phyloP scores from a whole-genome alignment of 345 rosid species.

The Pistacia vera region DNA sequence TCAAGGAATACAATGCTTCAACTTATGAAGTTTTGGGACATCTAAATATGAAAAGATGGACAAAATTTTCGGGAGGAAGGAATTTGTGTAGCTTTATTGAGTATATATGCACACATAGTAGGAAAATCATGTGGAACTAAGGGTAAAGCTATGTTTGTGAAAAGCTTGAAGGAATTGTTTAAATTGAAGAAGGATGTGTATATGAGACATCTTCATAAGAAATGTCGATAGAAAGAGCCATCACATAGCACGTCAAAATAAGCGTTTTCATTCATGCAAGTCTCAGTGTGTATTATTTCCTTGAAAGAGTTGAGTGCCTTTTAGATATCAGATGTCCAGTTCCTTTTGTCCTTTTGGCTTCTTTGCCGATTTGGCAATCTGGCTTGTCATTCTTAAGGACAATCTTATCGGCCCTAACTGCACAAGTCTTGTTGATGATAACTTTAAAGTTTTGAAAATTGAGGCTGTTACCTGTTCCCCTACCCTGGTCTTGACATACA shows the following conservation, averaged over 20 bases:
- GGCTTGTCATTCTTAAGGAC: background rate
- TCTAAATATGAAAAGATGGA: background rate
- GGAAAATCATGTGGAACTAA: background rate
- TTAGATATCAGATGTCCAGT: background rate
- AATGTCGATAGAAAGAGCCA: background rate
- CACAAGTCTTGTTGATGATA: background rate
- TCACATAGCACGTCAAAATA: background rate
- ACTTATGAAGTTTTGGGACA: background rate
- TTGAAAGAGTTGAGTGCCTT: background rate
- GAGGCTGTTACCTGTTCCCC: background rate
- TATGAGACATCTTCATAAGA: background rate
- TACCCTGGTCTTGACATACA: background rate
- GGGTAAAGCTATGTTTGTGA: background rate
- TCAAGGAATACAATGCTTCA: background rate
- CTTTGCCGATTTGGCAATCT: background rate
- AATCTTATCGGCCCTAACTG: background rate
- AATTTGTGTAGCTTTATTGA: background rate
- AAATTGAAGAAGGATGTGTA: background rate
- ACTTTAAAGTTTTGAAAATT: background rate
- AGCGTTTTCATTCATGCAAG: background rate
- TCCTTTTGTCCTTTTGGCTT: background rate
- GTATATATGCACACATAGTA: background rate
- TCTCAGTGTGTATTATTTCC: too few relatives aligned
- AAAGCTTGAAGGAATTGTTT: background rate
- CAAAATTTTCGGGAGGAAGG: background rate